Evolutionary conservation across 73 alveolate genomes (phyloP), one percentile per base, ranked within the genome.

Genomic region (Diophrys appendiculata): DNA sequence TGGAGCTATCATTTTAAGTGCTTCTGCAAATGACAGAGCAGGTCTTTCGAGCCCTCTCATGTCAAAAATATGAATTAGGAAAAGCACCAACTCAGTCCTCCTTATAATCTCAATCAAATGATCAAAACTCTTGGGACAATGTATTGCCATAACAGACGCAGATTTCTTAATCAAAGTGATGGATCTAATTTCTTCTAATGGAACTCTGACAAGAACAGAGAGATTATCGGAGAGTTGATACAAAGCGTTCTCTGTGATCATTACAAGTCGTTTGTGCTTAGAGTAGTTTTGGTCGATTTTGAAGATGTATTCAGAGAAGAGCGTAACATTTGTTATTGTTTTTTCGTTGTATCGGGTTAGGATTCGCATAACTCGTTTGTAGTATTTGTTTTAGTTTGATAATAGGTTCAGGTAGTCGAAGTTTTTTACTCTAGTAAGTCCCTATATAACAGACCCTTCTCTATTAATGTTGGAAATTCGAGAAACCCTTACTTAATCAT

Each of bases 71-170:
- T 84, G 77, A 32, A 84, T 33, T n/a, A 84, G 53, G 76, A 77
- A 84, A 55, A 72, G 35, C 29, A 84, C 77, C 1, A 84, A 56
- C 72, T 84, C 92, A 11, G 92, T 77, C 53, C 92, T 76, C 54
- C 87, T 69, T 2, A 84, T 52, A 22, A 77, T 84, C 53, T 84
- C 92, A 25, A 84, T 27, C 5, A 84, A 72, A 33, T 76, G 77
- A 69, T 84, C 92, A 26, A 33, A 77, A 0, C 75, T 11, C 11
- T 80, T 68, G 28, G 77, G 82, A 30, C 79, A 72, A 68, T 84
- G 92, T 31, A 84, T 29, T 1, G 87, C 92, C 1, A 77, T 33
- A 27, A 84, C 35, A 18, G 87, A 72, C 24, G 92, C 77, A 54
- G 76, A 77, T 64, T 72, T 76, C 54, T 84, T 84, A 53, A 84